Percentiles rank a stretch among this genome's conserved stretches.
phyloP scores from a whole-genome alignment of 768 basidiomycete genomes.

The Boletus tylopilopsis region DNA sequence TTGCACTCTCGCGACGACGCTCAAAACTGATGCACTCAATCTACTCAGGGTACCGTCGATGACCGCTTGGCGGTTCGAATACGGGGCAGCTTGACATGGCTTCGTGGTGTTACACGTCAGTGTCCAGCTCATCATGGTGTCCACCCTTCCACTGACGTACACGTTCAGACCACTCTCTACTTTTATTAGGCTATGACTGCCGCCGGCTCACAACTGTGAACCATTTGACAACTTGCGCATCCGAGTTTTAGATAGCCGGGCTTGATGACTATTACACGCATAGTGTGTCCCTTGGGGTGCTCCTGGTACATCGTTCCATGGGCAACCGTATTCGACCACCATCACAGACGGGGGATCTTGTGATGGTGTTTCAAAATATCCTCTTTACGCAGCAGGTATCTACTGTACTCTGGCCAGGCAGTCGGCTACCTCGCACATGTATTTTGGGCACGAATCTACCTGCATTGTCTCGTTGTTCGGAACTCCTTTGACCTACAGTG shows the following conservation, averaged over 20 bases:
- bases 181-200: constrained; percentile 11
- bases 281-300: constrained; percentile 22
- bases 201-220: constrained; percentile 15
- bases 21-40: not conserved
- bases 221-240: constrained; percentile 10
- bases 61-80: constrained; percentile 3
- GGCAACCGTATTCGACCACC: constrained; percentile 17
- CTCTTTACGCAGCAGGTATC: not conserved
- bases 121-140: not conserved
- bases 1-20: not conserved
- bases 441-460: no score
- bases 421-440: not conserved
- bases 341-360: not conserved
- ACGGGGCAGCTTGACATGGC: constrained; percentile 14
- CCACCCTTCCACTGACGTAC: not conserved
- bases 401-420: constrained; percentile 2
- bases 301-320: constrained; percentile 12
- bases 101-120: not conserved
- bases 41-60: not conserved
- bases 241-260: constrained; percentile 21
- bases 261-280: constrained; percentile 29
- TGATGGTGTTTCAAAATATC: not conserved
- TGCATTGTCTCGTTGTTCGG: no score
- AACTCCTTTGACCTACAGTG: no score
- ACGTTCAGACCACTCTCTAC: not conserved